Conservation (phyloP, 1,139 yeast species). For the Blastobotrys apis region DNA sequence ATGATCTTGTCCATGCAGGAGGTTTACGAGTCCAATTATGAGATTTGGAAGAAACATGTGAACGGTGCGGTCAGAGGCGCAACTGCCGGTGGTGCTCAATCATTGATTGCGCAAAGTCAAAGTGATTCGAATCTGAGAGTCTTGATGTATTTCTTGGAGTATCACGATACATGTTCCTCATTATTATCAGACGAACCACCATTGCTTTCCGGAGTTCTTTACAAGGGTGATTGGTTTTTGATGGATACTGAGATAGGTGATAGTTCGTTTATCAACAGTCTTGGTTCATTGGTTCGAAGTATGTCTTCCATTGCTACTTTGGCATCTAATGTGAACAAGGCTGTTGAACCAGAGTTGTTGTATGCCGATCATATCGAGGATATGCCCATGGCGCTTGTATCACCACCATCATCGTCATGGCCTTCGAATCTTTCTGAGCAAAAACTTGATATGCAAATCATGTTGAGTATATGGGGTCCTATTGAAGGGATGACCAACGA, state of each 20-base stretch:
- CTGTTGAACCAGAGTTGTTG: slow-evolving; percentile 3
- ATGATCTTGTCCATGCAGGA: slow-evolving; percentile 21
- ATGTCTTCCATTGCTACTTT: slow-evolving; percentile 16
- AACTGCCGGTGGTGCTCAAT: slow-evolving; percentile 7
- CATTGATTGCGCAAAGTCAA: slow-evolving; percentile 1
- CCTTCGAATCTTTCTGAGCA: slow-evolving; percentile 12
- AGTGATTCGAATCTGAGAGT: slow-evolving; percentile 10
- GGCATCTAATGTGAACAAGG: slow-evolving; percentile 15
- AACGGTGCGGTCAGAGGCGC: slow-evolving; percentile 20
- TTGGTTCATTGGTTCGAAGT: slow-evolving; percentile 16
- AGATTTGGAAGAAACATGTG: slow-evolving; percentile 21
- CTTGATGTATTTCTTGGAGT: slow-evolving; percentile 17
- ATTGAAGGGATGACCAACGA: slow-evolving; percentile 16
- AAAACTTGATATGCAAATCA: slow-evolving; percentile 16
- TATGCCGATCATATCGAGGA: background rate
- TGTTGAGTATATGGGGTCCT: slow-evolving; percentile 18
- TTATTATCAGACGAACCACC: slow-evolving; percentile 15
- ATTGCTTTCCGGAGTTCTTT: slow-evolving; percentile 14
- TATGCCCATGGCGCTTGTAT: slow-evolving; percentile 6
- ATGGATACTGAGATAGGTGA: slow-evolving; percentile 8
- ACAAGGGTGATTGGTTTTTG: slow-evolving; percentile 14
- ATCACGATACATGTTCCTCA: slow-evolving; percentile 21
- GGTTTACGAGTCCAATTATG: slow-evolving; percentile 19
- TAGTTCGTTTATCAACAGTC: slow-evolving; percentile 11
- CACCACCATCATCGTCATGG: slow-evolving; percentile 17